Percentiles rank a stretch among this genome's conserved stretches.
phyloP scores from a whole-genome alignment of 805 yeast genomes.

The Komagataella mondaviorum region DNA sequence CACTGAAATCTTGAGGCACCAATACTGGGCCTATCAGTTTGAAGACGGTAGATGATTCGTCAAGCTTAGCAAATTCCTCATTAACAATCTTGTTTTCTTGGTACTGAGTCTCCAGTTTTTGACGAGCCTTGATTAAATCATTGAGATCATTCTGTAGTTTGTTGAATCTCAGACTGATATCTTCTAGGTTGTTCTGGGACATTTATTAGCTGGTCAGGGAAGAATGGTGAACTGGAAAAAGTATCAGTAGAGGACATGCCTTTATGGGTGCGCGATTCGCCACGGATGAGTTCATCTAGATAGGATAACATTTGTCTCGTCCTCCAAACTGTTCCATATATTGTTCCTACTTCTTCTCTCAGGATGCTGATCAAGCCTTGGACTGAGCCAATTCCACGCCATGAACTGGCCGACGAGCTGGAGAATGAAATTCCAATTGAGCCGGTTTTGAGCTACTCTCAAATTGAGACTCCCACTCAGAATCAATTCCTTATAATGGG shows the following conservation, averaged over 20 bases:
- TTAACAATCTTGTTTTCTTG: conserved; percentile 90
- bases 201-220: neutral
- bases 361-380: neutral
- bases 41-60: conserved; percentile 55
- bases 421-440: neutral
- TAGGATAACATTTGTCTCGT: neutral
- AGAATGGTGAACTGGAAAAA: neutral
- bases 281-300: neutral
- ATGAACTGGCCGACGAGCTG: neutral
- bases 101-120: conserved; percentile 80
- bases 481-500: neutral
- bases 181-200: conserved; percentile 7
- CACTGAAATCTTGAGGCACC: conserved; percentile 75
- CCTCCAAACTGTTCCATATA: too few relatives aligned
- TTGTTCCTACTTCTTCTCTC: neutral
- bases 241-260: neutral
- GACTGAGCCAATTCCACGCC: neutral
- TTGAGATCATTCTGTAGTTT: conserved; percentile 17
- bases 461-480: neutral
- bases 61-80: conserved; percentile 50
- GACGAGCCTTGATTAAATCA: conserved; percentile 58
- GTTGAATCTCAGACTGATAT: conserved; percentile 11
- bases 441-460: neutral
- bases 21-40: conserved; percentile 88
- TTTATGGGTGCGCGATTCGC: neutral